Base-by-base conservation (phyloP, 306 rosid genomes). In the Pueraria montana region DNA sequence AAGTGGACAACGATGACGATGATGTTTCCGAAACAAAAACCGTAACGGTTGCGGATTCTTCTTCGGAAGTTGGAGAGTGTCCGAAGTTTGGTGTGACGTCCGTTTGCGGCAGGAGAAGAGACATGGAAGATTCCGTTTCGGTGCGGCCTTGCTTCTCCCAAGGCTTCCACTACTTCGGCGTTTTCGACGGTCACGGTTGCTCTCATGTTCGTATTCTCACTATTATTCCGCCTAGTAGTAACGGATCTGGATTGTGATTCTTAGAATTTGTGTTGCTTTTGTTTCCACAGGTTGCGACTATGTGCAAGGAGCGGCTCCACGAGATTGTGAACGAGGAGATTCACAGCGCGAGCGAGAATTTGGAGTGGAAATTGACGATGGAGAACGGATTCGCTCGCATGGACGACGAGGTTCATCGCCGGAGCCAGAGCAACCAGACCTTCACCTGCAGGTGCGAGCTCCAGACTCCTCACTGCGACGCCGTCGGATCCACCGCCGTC, bases 121-220 rank as follows among this genome's bases (percentile, higher is more conserved):
- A 96, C 18, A 96, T 96, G 99, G 99, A 96, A 46, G 99, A 96
- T 49, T 87, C 94, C 0, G 96, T 94, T 49, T 91, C 95, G 0
- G 86, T 91, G 27, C 89, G 55, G 9, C 92, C 94, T 5, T 81
- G 45, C 2, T 89, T 82, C 56, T 56, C 59, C 0, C 66, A 78
- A 6, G 71, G 42, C 0, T 64, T 80, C 5, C 94, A 96, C 65
- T 94, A 82, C 81, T 94, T 85, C n/a, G 99, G 95, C 0, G 95
- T 96, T n/a, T 96, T 87, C 84, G 99, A 96, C 83, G 99, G 99
- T 73, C 99, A 96, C 59, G 98, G 98, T 20, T 96, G 99, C 93
- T 94, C 99, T 73, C 99, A 96, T 79, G 83, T 77, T 1, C 48
- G 85, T 74, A 8, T 40, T 40, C 20, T 27, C 42, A 0, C 14